Percentiles rank a stretch among this genome's conserved stretches.
Conservation (phyloP, 352 stramenopile genomes). For the Aphanomyces euteiches region DNA sequence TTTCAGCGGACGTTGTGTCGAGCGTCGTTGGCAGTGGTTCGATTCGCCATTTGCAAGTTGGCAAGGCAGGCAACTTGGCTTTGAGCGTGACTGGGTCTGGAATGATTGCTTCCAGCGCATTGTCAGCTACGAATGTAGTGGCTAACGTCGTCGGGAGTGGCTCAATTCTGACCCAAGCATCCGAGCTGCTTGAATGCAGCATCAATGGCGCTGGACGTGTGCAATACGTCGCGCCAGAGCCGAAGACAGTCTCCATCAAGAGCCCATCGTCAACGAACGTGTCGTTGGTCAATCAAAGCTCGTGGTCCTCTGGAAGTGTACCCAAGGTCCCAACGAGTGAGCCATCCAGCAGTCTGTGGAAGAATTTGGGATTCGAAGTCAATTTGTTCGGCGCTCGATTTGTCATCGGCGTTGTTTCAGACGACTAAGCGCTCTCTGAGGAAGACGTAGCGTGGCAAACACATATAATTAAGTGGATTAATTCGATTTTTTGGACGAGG, state of each 20-base stretch:
- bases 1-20: constrained; percentile 5
- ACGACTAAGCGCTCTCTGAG: too few relatives aligned
- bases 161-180: constrained; percentile 17
- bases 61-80: not conserved
- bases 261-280: too few relatives aligned
- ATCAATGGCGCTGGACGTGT: constrained; percentile 17
- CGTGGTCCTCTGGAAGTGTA: too few relatives aligned
- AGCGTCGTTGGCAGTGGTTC: constrained; percentile 12
- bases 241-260: not conserved
- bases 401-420: too few relatives aligned
- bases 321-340: too few relatives aligned
- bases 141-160: constrained; percentile 20
- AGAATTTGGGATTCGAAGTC: too few relatives aligned
- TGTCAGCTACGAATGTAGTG: not conserved
- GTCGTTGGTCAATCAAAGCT: too few relatives aligned
- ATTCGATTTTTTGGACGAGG: not conserved
- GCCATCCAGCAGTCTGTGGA: too few relatives aligned
- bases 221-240: not conserved
- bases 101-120: constrained; percentile 3
- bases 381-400: too few relatives aligned
- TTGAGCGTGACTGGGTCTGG: constrained; percentile 13
- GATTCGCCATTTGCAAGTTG: constrained; percentile 19
- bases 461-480: constrained; percentile 5
- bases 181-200: constrained; percentile 8
- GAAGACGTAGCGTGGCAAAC: too few relatives aligned